These are phyloP conservation scores for Tylopilus orsonianus DNA, from an alignment of 1,284 basidiomycete species.

Conservation along the genomic window DNA sequence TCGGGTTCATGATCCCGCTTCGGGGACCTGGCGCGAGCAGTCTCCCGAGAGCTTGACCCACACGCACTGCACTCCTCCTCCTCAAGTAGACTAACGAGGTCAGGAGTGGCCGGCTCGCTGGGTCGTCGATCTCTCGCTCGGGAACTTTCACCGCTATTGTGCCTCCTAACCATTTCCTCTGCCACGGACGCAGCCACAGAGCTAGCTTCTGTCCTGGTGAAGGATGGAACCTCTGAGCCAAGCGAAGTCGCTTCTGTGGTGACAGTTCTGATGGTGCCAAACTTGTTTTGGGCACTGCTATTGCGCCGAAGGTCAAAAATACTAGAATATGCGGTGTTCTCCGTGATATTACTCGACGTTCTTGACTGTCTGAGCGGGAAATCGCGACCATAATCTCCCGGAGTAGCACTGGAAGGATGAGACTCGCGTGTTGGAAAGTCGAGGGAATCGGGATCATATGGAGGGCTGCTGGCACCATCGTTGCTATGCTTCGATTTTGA, in stretches of 20 bases:
- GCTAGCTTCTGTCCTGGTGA: conserved; percentile 62
- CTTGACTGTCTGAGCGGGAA: conserved; percentile 46
- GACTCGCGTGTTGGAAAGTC: conserved; percentile 31
- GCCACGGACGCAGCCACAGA: conserved; percentile 42
- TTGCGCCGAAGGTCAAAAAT: conserved; percentile 54
- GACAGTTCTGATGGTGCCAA: conserved; percentile 74
- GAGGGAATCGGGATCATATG: conserved; percentile 26
- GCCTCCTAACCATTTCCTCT: conserved; percentile 48
- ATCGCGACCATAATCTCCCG: conserved; percentile 40
- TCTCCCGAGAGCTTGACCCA: conserved; percentile 36
- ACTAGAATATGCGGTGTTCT: conserved; percentile 61
- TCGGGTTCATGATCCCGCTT: conserved; percentile 29
- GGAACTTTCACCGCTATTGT: conserved; percentile 35
- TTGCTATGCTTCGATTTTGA: conserved; percentile 29
- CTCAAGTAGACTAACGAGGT: conserved; percentile 68
- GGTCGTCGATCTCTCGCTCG: conserved; percentile 53
- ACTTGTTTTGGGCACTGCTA: conserved; percentile 52
- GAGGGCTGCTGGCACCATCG: conserved; percentile 33
- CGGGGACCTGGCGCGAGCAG: conserved; percentile 28
- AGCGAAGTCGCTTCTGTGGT: conserved; percentile 75
- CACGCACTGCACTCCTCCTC: conserved; percentile 64
- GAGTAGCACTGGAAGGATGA: conserved; percentile 21
- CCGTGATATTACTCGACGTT: conserved; percentile 53
- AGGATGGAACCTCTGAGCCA: conserved; percentile 54
- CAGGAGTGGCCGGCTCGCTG: conserved; percentile 58